These are phyloP conservation scores for Discostella stelligera DNA, from an alignment of 352 stramenopile genomes.

Conservation along the genomic window DNA sequence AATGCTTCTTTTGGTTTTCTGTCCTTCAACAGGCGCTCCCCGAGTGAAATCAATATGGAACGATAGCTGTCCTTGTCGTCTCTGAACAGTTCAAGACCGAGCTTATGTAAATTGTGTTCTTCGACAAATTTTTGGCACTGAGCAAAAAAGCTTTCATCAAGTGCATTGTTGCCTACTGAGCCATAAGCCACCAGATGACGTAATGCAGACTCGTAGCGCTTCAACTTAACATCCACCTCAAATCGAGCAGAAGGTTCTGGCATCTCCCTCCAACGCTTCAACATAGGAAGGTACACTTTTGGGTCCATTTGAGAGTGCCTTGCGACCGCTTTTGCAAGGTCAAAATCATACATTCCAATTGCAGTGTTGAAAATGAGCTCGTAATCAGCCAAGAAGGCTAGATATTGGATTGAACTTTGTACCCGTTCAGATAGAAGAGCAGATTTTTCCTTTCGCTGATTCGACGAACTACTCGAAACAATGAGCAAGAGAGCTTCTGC, in stretches of 20 bases:
- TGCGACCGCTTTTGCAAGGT: constrained; percentile 78
- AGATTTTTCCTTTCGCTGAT: constrained; percentile 52
- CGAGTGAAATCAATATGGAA: constrained; percentile 67
- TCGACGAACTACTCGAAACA: constrained; percentile 30
- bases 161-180: constrained; percentile 26
- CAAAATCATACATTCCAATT: constrained; percentile 83
- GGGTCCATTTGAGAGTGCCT: constrained; percentile 84
- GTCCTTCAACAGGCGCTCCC: constrained; percentile 59
- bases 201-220: constrained; percentile 73
- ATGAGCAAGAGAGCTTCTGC: constrained; percentile 78
- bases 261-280: constrained; percentile 71
- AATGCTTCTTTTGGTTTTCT: constrained; percentile 57
- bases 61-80: constrained; percentile 33
- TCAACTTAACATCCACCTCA: constrained; percentile 80
- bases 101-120: constrained; percentile 63
- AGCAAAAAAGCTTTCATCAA: constrained; percentile 48
- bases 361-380: constrained; percentile 80
- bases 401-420: constrained; percentile 80
- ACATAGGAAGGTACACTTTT: constrained; percentile 79
- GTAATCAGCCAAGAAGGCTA: constrained; percentile 82
- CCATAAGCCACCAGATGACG: constrained; percentile 59
- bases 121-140: constrained; percentile 75
- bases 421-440: constrained; percentile 67
- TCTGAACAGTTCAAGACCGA: constrained; percentile 71
- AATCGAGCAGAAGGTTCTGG: constrained; percentile 59